These are phyloP conservation scores for Ustilago esculenta DNA, from an alignment of 1,284 basidiomycete genomes.

Conservation along the genomic window DNA sequence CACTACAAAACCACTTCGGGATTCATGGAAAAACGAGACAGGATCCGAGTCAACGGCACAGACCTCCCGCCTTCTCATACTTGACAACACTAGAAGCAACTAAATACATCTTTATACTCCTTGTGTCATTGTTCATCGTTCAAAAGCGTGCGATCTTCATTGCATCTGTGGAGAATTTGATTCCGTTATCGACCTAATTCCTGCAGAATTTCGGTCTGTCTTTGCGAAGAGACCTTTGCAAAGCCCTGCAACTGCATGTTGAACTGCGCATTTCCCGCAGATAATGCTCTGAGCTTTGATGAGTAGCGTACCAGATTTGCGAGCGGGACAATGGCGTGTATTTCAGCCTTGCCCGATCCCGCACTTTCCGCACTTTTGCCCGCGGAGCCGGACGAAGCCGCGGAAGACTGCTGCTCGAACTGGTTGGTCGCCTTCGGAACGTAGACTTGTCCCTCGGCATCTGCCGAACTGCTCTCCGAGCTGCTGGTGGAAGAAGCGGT, in stretches of 20 bases:
- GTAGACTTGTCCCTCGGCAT: conserved; percentile 73
- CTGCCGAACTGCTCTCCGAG: conserved; percentile 54
- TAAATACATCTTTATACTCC: too few relatives aligned
- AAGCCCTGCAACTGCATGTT: conserved; percentile 82
- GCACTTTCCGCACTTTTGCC: conserved; percentile 49
- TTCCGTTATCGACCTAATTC: conserved; percentile 47
- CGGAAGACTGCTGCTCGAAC: conserved; percentile 73
- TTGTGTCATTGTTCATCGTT: too few relatives aligned
- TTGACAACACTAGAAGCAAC: background rate
- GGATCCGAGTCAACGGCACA: conserved; percentile 17
- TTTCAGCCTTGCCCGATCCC: conserved; percentile 45
- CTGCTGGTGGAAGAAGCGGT: conserved; percentile 68
- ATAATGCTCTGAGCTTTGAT: conserved; percentile 78
- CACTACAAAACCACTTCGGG: conserved; percentile 10
- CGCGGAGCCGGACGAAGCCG: conserved; percentile 49
- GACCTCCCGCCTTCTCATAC: conserved; percentile 4
- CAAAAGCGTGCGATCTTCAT: too few relatives aligned
- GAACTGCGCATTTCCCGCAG: conserved; percentile 82
- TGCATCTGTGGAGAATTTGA: too few relatives aligned
- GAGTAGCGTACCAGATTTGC: conserved; percentile 83
- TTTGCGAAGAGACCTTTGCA: conserved; percentile 67
- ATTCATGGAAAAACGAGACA: conserved; percentile 8
- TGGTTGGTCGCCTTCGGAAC: conserved; percentile 74
- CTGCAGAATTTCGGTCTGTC: conserved; percentile 54
- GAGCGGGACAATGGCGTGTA: conserved; percentile 75